Evolutionary conservation across 805 yeast species (phyloP), one percentile per base, ranked within the genome.

Genomic region (Pichia paraexigua): DNA sequence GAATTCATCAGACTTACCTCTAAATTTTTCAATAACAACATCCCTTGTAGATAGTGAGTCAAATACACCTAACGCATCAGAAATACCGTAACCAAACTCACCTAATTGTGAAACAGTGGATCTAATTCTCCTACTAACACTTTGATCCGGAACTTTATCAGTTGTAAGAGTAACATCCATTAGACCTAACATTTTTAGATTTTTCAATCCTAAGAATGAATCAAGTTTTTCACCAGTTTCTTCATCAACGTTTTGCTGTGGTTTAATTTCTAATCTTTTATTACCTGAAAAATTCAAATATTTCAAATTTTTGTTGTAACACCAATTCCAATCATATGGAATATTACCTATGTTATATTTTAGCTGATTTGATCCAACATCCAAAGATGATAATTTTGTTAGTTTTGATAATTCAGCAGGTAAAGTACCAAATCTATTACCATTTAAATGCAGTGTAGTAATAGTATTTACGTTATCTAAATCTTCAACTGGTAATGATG

Each of bases 241-340:
- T 12, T 82, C 86, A 40, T 51, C 48, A 50, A 78, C 72, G 47
- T 72, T 71, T 47, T 77, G 76, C 52, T 77, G 76, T 42, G 83
- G 86, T 62, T 83, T 86, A 60, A 94, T 91, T 63, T 94, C 98
- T 56, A 94, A 80, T 56, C 97, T 77, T 63, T 86, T 85, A 64
- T 94, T 94, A 40, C 97, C 97, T 0, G 97, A 89, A 52, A 94
- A 83, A 65, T 92, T 94, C 63, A 94, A 76, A 60, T 85, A 90
- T 58, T 75, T 80, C 66, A 94, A 72, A 42, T 81, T 79, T 49
- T 77, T 72, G 63, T 94, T 94, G 72, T 82, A 83, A 60, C 85
- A 83, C 99, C 99, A 94, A 68, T 89, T 94, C 97, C 98, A 94
- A 65, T 94, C 99, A 63, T 88, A 92, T 17, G 94, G 95, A 78